These are phyloP conservation scores for Rubroshorea leprosula DNA, from an alignment of 345 rosid species.

Conservation along the genomic window DNA sequence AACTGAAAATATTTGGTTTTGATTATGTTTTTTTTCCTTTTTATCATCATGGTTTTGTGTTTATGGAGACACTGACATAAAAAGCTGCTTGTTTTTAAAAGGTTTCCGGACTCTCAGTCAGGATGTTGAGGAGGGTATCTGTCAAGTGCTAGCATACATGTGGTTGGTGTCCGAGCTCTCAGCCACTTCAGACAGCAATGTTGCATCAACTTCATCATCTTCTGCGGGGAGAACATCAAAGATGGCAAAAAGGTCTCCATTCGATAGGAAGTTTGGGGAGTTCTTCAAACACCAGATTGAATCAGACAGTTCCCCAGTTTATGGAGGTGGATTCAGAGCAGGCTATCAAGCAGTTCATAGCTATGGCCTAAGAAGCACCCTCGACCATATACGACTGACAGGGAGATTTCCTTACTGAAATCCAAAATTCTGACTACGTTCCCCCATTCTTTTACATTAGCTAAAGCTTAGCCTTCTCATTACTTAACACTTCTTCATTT, in stretches of 20 bases:
- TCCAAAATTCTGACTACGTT: neutral
- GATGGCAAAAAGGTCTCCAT: conserved; percentile 51
- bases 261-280: conserved; percentile 84
- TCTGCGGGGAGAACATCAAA: conserved; percentile 33
- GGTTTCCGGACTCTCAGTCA: conserved; percentile 77
- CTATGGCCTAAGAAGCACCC: conserved; percentile 67
- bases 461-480: conserved; percentile 16
- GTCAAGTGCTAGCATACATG: conserved; percentile 94
- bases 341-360: conserved; percentile 62
- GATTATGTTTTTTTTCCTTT: no score
- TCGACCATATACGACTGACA: conserved; percentile 71
- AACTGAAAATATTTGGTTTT: no score
- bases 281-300: conserved; percentile 90
- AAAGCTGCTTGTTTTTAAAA: conserved; percentile 28
- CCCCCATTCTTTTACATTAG: conserved; percentile 14
- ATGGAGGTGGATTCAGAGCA: conserved; percentile 85
- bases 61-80: neutral
- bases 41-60: no score
- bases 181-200: conserved; percentile 32
- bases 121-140: conserved; percentile 96
- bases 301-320: conserved; percentile 73
- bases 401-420: conserved; percentile 71
- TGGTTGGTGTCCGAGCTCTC: conserved; percentile 70
- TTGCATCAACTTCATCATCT: conserved; percentile 45
- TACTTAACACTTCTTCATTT: no score